A percentile compares a stretch with the other conserved stretches of the same genome.
These are phyloP conservation scores for Globisporangium recalcitrans DNA, from an alignment of 352 stramenopile species.

Conservation along the genomic window DNA sequence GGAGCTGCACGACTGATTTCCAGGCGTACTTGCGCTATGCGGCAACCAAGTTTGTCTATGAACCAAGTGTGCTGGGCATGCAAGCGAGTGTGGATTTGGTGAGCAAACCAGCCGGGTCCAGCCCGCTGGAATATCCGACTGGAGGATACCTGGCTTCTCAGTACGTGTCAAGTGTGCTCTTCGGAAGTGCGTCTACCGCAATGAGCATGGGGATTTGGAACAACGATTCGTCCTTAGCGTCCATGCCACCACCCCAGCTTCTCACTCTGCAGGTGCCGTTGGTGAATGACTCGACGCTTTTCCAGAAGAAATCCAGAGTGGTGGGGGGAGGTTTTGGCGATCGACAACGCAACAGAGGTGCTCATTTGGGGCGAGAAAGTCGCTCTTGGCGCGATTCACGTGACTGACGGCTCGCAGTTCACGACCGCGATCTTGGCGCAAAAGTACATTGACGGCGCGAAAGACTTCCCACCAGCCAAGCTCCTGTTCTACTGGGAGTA, in stretches of 20 bases:
- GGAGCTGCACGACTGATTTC: slow-evolving; percentile 29
- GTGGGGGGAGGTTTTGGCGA: slow-evolving; percentile 36
- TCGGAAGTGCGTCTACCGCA: not conserved
- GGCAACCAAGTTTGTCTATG: slow-evolving; percentile 52
- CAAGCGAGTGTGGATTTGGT: slow-evolving; percentile 2
- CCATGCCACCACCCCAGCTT: not conserved
- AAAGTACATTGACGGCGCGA: slow-evolving; percentile 10
- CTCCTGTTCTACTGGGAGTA: slow-evolving; percentile 57
- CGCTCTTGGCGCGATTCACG: slow-evolving; percentile 19
- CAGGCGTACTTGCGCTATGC: slow-evolving; percentile 47
- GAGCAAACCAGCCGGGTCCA: not conserved
- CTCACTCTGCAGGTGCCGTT: slow-evolving; percentile 27
- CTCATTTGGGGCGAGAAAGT: slow-evolving; percentile 27
- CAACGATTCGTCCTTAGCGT: slow-evolving; percentile 5
- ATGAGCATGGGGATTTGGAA: slow-evolving; percentile 13
- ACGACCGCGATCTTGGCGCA: slow-evolving; percentile 32
- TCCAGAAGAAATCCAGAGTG: slow-evolving; percentile 25
- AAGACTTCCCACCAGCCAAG: slow-evolving; percentile 32
- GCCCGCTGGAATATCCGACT: slow-evolving; percentile 15
- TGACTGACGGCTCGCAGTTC: slow-evolving; percentile 61
- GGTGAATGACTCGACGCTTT: slow-evolving; percentile 22
- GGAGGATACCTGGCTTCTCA: slow-evolving; percentile 21
- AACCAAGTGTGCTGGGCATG: slow-evolving; percentile 29
- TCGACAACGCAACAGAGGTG: slow-evolving; percentile 30
- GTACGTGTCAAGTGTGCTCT: slow-evolving; percentile 8